Conservation (phyloP, 371 early-diverging fungal genomes). For the Lichtheimia hyalospora region DNA sequence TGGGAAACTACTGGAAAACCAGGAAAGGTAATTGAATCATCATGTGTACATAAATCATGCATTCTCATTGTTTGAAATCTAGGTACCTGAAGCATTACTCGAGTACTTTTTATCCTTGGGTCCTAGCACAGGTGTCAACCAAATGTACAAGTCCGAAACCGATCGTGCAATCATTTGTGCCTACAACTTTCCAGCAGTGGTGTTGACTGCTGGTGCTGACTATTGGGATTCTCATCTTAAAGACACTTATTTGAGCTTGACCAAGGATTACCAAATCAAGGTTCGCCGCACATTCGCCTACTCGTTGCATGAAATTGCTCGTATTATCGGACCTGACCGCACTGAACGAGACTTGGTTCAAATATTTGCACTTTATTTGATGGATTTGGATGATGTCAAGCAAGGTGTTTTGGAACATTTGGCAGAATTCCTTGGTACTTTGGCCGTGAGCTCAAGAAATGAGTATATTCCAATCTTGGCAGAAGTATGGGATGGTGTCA, state of each 20-base stretch:
- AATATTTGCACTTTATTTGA: conserved; percentile 59
- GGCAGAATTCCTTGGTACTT: conserved; percentile 55
- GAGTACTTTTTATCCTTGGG: conserved; percentile 47
- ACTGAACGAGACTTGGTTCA: conserved; percentile 60
- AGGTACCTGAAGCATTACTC: conserved; percentile 39
- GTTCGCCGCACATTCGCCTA: conserved; percentile 61
- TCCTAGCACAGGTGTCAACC: conserved; percentile 27
- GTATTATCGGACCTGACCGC: conserved; percentile 58
- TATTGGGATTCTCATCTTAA: conserved; percentile 56
- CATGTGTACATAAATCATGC: background rate
- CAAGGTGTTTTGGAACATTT: conserved; percentile 62
- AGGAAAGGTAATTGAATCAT: conserved; percentile 28
- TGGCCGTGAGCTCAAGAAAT: conserved; percentile 52
- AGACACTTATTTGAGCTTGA: conserved; percentile 49
- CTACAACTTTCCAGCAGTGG: conserved; percentile 64
- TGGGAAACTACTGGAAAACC: conserved; percentile 47
- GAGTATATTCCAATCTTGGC: conserved; percentile 53
- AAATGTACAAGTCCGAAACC: conserved; percentile 47
- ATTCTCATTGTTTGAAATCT: conserved; percentile 1
- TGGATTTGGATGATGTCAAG: conserved; percentile 62
- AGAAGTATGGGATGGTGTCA: conserved; percentile 59
- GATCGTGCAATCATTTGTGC: conserved; percentile 63
- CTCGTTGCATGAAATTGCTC: conserved; percentile 61
- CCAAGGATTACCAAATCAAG: conserved; percentile 59
- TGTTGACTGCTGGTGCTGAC: conserved; percentile 56